Conservation (phyloP, 1,284 basidiomycete species). For the Bjerkandera adusta region DNA sequence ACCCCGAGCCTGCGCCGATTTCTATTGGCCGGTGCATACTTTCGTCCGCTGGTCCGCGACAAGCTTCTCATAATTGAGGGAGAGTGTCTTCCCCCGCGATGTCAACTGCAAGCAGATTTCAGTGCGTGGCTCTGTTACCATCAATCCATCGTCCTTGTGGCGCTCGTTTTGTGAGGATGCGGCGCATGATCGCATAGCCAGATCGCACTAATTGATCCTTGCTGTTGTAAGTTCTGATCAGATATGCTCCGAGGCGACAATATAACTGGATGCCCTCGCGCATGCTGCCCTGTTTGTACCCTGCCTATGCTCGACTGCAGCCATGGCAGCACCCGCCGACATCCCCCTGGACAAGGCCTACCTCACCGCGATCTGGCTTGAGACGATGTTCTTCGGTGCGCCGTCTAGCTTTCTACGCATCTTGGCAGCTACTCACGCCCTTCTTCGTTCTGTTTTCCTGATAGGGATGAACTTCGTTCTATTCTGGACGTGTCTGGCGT, state of each 20-base stretch:
- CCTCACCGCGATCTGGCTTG: conserved; percentile 36
- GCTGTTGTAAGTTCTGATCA: not conserved
- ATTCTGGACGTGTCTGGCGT: conserved; percentile 33
- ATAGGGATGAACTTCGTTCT: conserved; percentile 36
- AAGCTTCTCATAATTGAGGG: no score
- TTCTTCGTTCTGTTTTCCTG: no score
- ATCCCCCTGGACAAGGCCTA: conserved; percentile 35
- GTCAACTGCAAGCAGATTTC: no score
- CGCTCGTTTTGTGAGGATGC: not conserved
- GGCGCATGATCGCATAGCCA: no score
- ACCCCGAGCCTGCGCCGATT: no score
- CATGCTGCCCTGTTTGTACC: not conserved
- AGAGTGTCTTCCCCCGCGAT: no score
- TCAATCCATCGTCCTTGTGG: no score
- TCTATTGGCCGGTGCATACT: no score
- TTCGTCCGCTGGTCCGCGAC: no score
- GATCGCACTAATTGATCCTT: not conserved
- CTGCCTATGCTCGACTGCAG: not conserved
- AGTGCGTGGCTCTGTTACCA: no score
- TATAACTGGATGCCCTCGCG: no score
- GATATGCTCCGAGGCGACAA: no score
- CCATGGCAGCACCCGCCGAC: conserved; percentile 22
- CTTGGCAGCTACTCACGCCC: not conserved
- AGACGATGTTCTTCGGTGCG: conserved; percentile 35
- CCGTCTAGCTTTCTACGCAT: not conserved